A percentile compares a stretch with the other conserved stretches of the same genome.
These are phyloP conservation scores for Nakazawaea wickerhamii DNA, from an alignment of 805 yeast genomes.

Conservation along the genomic window DNA sequence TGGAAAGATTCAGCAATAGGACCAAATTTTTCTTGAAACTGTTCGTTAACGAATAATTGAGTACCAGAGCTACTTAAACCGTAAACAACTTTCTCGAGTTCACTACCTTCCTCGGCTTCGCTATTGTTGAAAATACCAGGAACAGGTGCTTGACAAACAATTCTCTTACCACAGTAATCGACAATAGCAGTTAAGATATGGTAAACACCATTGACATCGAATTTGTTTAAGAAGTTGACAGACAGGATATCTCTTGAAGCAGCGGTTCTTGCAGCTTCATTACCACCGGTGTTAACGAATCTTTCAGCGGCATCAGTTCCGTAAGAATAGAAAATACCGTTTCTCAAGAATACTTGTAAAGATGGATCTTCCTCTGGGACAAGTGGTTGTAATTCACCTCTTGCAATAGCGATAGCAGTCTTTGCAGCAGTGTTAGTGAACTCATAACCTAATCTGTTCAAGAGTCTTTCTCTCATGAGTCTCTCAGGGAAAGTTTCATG, in stretches of 20 bases:
- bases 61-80: constrained; percentile 65
- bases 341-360: constrained; percentile 65
- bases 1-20: constrained; percentile 72
- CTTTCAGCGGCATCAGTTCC: constrained; percentile 67
- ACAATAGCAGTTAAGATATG: constrained; percentile 79
- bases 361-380: constrained; percentile 67
- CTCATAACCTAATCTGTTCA: constrained; percentile 67
- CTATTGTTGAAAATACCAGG: constrained; percentile 75
- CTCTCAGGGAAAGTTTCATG: constrained; percentile 55
- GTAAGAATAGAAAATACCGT: constrained; percentile 82
- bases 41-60: constrained; percentile 42
- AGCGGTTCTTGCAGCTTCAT: constrained; percentile 80
- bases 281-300: constrained; percentile 66
- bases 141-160: constrained; percentile 91
- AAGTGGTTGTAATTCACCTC: constrained; percentile 71
- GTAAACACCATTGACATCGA: constrained; percentile 58
- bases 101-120: constrained; percentile 32
- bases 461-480: constrained; percentile 66
- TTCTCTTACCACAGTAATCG: constrained; percentile 84
- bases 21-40: constrained; percentile 51
- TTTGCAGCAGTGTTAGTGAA: constrained; percentile 71
- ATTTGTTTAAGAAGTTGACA: constrained; percentile 59
- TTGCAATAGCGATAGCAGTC: constrained; percentile 73
- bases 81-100: constrained; percentile 49
- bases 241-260: constrained; percentile 74